phyloP scores from a whole-genome alignment of 768 basidiomycete species.

The Collybia nuda region DNA sequence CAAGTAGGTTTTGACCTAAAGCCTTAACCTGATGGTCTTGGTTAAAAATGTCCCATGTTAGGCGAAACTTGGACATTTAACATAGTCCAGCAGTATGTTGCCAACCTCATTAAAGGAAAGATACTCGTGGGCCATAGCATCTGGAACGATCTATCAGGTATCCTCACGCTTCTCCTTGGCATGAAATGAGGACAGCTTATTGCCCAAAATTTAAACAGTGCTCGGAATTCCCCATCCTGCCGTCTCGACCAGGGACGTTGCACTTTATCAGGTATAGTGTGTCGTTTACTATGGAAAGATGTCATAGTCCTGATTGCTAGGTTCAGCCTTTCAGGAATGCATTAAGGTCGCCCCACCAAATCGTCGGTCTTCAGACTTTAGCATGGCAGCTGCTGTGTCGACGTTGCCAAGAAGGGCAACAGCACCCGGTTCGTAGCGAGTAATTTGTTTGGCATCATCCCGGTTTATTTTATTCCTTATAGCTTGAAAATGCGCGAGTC shows the following conservation, averaged over 20 bases:
- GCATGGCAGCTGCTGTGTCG: constrained; percentile 83
- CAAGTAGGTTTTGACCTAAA: constrained; percentile 28
- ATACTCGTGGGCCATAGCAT: constrained; percentile 74
- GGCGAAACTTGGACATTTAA: constrained; percentile 56
- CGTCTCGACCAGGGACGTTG: constrained; percentile 77
- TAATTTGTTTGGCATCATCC: constrained; percentile 3
- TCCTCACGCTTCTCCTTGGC: constrained; percentile 14
- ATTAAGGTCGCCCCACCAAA: constrained; percentile 62
- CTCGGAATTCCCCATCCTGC: constrained; percentile 81
- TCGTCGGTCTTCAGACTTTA: constrained; percentile 75
- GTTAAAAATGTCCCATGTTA: constrained; percentile 18
- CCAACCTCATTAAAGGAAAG: constrained; percentile 66
- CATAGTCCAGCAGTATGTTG: constrained; percentile 65
- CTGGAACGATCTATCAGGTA: constrained; percentile 82
- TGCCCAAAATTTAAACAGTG: constrained; percentile 39
- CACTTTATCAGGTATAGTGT: constrained; percentile 55
- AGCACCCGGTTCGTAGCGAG: constrained; percentile 62
- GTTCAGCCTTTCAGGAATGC: constrained; percentile 71
- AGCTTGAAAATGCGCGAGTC: constrained; percentile 79
- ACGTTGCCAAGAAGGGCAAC: constrained; percentile 69
- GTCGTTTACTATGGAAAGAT: constrained; percentile 6
- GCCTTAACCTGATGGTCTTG: background rate
- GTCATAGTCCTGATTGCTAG: constrained; percentile 7
- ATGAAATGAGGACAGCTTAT: background rate
- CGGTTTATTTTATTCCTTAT: constrained; percentile 11